phyloP scores from a whole-genome alignment of 2,329 filamentous ascomycete genomes.

The Fusarium sp. region DNA sequence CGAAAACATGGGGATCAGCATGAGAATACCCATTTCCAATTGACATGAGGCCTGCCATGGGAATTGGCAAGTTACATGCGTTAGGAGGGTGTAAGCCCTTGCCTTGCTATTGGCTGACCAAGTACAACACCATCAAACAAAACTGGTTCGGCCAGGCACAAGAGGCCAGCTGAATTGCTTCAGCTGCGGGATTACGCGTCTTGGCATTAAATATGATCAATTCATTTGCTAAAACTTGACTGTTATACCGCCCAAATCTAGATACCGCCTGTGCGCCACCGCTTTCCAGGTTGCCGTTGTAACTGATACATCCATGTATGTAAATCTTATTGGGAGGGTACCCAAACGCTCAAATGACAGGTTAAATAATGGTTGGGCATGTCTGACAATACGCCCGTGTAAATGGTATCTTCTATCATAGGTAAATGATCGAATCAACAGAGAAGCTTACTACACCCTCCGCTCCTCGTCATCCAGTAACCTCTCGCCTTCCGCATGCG shows the following conservation, averaged over 20 bases:
- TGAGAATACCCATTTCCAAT: neutral
- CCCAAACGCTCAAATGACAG: conserved; percentile 18
- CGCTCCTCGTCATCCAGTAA: conserved; percentile 48
- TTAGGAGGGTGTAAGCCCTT: neutral
- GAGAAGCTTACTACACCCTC: conserved; percentile 30
- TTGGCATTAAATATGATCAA: neutral
- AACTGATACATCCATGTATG: neutral
- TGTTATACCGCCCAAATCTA: neutral
- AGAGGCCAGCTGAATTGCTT: conserved; percentile 4
- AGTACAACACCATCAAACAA: neutral
- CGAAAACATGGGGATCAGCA: neutral
- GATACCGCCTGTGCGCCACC: neutral
- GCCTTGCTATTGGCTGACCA: conserved; percentile 1
- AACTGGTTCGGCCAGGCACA: conserved; percentile 1
- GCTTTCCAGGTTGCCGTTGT: conserved; percentile 1
- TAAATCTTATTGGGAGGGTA: neutral
- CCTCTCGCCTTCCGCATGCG: conserved; percentile 40
- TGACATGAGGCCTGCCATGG: neutral
- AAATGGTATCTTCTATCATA: neutral
- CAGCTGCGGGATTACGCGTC: neutral
- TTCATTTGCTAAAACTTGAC: neutral
- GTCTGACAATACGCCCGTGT: neutral
- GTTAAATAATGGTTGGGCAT: neutral
- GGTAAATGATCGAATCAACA: neutral
- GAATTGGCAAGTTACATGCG: neutral